A percentile compares a stretch with the other conserved stretches of the same genome.
Evolutionary conservation across 2,329 filamentous ascomycete genomes (phyloP).

Genomic region (Fonsecaea pugnacius): DNA sequence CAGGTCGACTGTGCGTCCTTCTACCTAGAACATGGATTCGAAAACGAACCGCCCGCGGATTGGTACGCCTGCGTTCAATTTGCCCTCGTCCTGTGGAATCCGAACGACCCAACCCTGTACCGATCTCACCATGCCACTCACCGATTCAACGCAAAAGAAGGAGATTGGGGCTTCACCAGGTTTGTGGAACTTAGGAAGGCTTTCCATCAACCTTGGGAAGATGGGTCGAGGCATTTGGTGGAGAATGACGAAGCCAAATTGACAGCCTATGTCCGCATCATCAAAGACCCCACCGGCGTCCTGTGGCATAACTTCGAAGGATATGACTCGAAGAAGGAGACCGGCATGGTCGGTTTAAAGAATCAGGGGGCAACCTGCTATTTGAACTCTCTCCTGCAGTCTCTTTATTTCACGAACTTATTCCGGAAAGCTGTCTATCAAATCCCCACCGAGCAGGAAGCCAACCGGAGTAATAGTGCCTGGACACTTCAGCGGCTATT

Average conservation of each 20-base stretch:
- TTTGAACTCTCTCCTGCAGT: conserved; percentile 81
- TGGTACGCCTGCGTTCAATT: conserved; percentile 99
- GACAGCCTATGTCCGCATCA: conserved; percentile 54
- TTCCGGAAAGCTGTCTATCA: conserved; percentile 98
- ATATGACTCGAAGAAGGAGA: conserved; percentile 99
- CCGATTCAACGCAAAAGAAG: conserved; percentile 93
- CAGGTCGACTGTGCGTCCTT: conserved; percentile 92
- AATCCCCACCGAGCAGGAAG: conserved; percentile 87
- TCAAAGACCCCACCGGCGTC: conserved; percentile 56
- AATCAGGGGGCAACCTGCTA: conserved; percentile 96
- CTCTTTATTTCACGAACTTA: conserved; percentile 83
- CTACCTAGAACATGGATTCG: conserved; percentile 89
- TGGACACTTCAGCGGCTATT: conserved; percentile 93
- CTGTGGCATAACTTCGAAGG: conserved; percentile 55
- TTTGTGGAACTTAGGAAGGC: conserved; percentile 87
- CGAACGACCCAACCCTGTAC: conserved; percentile 85
- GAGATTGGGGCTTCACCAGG: conserved; percentile 98
- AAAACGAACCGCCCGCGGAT: conserved; percentile 76
- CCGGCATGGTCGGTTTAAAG: conserved; percentile 92
- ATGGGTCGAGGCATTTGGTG: conserved; percentile 61
- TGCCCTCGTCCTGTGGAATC: conserved; percentile 90
- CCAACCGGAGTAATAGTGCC: conserved; percentile 81
- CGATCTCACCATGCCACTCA: conserved; percentile 81
- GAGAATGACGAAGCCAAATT: conserved; percentile 54
- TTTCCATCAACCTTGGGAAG: conserved; percentile 78